These are phyloP conservation scores for Pythium myriotylum DNA, from an alignment of 352 stramenopile genomes.

Conservation along the genomic window DNA sequence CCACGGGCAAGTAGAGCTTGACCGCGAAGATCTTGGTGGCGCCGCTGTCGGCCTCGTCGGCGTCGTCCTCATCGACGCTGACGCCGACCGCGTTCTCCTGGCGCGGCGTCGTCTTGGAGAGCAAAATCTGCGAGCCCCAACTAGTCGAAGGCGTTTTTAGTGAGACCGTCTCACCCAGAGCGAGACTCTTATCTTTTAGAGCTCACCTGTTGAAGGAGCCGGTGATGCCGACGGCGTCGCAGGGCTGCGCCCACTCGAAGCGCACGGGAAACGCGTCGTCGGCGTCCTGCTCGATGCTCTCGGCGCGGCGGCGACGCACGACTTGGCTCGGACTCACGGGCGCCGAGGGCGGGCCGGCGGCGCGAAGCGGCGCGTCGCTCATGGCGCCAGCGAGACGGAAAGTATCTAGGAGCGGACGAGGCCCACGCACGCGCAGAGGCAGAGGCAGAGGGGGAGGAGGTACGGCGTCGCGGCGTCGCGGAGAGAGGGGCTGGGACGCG, in stretches of 20 bases:
- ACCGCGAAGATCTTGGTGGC: conserved; percentile 26
- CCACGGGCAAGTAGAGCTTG: conserved; percentile 65
- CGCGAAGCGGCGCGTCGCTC: conserved; percentile 13
- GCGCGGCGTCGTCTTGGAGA: conserved; percentile 32
- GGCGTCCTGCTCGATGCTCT: conserved; percentile 43
- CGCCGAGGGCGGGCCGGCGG: conserved; percentile 11
- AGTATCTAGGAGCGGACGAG: too few species aligned
- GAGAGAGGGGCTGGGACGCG: neutral
- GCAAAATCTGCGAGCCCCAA: conserved; percentile 77
- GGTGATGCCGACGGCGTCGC: conserved; percentile 63
- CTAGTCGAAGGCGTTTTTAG: too few species aligned
- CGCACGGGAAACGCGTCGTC: conserved; percentile 56
- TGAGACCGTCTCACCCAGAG: neutral
- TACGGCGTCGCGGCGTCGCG: neutral
- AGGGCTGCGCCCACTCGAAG: conserved; percentile 62
- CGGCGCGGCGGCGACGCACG: conserved; percentile 20
- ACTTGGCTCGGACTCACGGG: conserved; percentile 20
- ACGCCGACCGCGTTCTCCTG: conserved; percentile 16
- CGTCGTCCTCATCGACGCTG: conserved; percentile 15
- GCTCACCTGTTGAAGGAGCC: conserved; percentile 83
- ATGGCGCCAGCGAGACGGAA: too few species aligned
- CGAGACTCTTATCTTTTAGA: too few species aligned
- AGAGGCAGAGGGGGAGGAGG: conserved; percentile 4
- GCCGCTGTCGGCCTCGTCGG: conserved; percentile 8
- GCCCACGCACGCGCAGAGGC: too few species aligned